Conservation (phyloP, 441 rosid species). For the Macaranga tanarius region DNA sequence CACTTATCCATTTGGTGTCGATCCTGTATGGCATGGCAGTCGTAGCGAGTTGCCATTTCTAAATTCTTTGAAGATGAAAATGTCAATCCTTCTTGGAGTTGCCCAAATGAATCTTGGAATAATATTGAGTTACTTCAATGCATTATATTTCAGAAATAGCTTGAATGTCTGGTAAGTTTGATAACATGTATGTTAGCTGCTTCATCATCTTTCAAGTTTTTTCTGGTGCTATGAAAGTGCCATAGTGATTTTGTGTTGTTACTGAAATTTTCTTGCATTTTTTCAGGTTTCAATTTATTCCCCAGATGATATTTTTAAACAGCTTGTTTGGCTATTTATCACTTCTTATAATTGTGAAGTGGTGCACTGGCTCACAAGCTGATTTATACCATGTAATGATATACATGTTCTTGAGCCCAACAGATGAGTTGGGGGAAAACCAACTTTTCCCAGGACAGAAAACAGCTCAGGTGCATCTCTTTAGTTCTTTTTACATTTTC, state of each 20-base stretch:
- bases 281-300: slow-evolving; percentile 85
- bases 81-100: slow-evolving; percentile 95
- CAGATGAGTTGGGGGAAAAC: slow-evolving; percentile 86
- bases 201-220: slow-evolving; percentile 16
- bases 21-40: slow-evolving; percentile 89
- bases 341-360: slow-evolving; percentile 76
- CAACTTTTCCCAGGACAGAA: slow-evolving; percentile 76
- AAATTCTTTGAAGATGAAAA: slow-evolving; percentile 96
- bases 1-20: slow-evolving; percentile 91
- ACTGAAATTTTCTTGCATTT: slow-evolving; percentile 14
- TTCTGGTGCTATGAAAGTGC: not conserved
- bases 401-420: slow-evolving; percentile 96
- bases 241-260: not conserved
- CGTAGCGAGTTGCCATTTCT: slow-evolving; percentile 92
- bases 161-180: slow-evolving; percentile 68
- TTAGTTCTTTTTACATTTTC: not conserved
- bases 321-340: slow-evolving; percentile 90
- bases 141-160: slow-evolving; percentile 54
- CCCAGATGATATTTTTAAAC: slow-evolving; percentile 88
- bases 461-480: slow-evolving; percentile 52
- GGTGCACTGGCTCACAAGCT: slow-evolving; percentile 92
- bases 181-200: slow-evolving; percentile 12
- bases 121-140: slow-evolving; percentile 78
- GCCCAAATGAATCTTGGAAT: slow-evolving; percentile 98
- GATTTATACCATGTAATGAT: slow-evolving; percentile 92